Conservation (phyloP, 371 early-diverging fungal species). For the Rhizomucor miehei region DNA sequence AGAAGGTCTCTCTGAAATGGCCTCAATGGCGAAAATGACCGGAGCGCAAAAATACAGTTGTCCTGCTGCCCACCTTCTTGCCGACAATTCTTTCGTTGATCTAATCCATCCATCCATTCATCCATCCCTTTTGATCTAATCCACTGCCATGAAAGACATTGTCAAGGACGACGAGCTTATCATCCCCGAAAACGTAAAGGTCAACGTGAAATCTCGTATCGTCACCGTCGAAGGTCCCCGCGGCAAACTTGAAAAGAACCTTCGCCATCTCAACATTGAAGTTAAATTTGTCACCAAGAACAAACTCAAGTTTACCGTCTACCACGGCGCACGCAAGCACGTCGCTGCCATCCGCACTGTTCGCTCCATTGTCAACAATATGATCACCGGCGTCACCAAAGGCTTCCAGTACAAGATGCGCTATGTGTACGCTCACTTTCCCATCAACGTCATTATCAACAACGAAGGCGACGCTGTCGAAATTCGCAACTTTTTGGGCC, state of each 20-base stretch:
- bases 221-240: conserved; percentile 86
- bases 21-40: too few species aligned
- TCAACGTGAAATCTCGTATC: conserved; percentile 75
- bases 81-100: background rate
- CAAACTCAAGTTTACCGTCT: conserved; percentile 85
- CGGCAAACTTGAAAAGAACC: conserved; percentile 88
- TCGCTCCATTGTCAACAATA: conserved; percentile 68
- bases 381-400: conserved; percentile 44
- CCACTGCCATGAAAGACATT: conserved; percentile 75
- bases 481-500: conserved; percentile 99
- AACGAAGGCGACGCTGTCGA: conserved; percentile 85
- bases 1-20: too few species aligned
- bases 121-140: conserved; percentile 1
- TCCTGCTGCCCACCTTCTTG: too few species aligned
- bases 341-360: conserved; percentile 98
- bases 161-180: conserved; percentile 78
- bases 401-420: conserved; percentile 99
- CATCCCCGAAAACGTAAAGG: conserved; percentile 78
- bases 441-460: conserved; percentile 96
- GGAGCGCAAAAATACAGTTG: too few species aligned
- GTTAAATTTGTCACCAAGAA: conserved; percentile 65
- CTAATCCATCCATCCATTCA: conserved; percentile 8
- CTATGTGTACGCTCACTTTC: conserved; percentile 99
- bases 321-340: conserved; percentile 99
- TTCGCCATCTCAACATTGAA: conserved; percentile 95